phyloP scores from a whole-genome alignment of 176 grass and related monocot species.

The Aegilops longissima region DNA sequence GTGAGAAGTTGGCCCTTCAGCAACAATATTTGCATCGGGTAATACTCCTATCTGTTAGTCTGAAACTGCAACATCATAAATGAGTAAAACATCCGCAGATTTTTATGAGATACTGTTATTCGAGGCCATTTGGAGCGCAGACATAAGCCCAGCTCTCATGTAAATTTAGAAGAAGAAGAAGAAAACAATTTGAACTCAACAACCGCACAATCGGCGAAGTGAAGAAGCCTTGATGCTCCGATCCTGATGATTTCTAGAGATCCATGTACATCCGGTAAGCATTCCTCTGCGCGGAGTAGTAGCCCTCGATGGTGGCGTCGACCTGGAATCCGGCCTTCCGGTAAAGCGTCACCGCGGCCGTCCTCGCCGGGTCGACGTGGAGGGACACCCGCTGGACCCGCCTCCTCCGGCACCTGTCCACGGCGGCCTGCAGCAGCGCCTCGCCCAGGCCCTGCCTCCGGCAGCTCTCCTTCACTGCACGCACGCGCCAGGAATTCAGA shows the following conservation, averaged over 20 bases:
- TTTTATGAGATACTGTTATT: background rate
- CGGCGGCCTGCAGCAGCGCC: conserved; percentile 57
- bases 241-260: conserved; percentile 36
- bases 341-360: conserved; percentile 70
- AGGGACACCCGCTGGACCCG: conserved; percentile 67
- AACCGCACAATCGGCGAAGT: background rate
- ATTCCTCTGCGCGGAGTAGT: conserved; percentile 67
- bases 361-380: conserved; percentile 80
- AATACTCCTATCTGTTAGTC: background rate
- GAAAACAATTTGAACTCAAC: background rate
- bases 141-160: background rate
- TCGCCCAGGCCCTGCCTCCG: conserved; percentile 91
- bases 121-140: background rate
- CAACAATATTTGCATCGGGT: background rate
- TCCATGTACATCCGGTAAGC: conserved; percentile 92
- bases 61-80: background rate
- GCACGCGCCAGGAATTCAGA: background rate
- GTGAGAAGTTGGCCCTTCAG: background rate
- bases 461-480: conserved; percentile 71
- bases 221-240: background rate
- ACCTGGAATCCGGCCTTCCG: conserved; percentile 72
- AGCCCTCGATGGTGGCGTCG: conserved; percentile 60
- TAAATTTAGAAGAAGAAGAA: no score
- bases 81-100: background rate
- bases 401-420: conserved; percentile 66